Base-by-base conservation (phyloP, 2,329 filamentous ascomycete genomes). In the Chalaropsis ovoidea region DNA sequence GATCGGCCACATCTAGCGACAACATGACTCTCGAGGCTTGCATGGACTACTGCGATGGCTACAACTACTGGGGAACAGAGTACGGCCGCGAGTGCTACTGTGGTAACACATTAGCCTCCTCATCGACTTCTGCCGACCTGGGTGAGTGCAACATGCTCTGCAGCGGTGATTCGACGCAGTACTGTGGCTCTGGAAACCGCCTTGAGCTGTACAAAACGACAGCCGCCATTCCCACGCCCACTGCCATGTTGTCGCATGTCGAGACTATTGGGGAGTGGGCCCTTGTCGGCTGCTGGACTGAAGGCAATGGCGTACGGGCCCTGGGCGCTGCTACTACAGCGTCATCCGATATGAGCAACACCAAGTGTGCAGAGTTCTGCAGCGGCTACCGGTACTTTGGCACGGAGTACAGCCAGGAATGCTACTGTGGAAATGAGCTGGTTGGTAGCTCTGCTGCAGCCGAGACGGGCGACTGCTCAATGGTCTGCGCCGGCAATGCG, bases 21-120 rank as follows among this genome's bases (percentile, higher is more conserved):
- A 72, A 73, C 24, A 81, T 81, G 79, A 81, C 79, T 1, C 71
- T 80, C 10, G 78, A 80, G 65, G 74, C 72, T 52, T 82, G 80
- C 70, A 75, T 76, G 73, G 68, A 68, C 1, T 79, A 77, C 71
- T 82, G 79, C 73, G 75, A 74, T 1, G 74, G 73, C 0, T 81
- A 76, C 70, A 72, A 74, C 58, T 81, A 78, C 69, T 82, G 77
- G 73, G 80, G 77, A 2, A 78, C 79, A 5, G 80, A 82, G 69
- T 82, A 79, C 68, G 78, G 79, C 10, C 74, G 78, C 35, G 80
- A 82, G 71, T 81, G 79, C 71, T 81, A 79, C 69, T 82, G 80
- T 70, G 79, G 78, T 42, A 77, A 81, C 69, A 71, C 70, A 3
- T 71, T 80, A 10, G 70, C 70, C 24, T 63, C 69, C 35, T 71